These are phyloP conservation scores for Aspergillus sojae DNA, from an alignment of 2,329 filamentous ascomycete genomes.

Conservation along the genomic window DNA sequence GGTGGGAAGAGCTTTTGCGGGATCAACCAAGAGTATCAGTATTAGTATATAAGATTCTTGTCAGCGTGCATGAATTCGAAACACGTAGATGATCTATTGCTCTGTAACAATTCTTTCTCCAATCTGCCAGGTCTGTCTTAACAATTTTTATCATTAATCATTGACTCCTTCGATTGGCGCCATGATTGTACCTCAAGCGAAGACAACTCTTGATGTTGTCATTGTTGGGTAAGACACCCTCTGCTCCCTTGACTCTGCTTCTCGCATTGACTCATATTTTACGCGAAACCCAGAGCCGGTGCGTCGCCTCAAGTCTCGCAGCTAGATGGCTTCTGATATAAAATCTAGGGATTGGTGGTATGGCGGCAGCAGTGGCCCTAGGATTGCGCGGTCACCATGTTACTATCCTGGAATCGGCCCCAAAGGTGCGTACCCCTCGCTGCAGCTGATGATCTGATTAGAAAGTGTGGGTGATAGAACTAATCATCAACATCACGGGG, in stretches of 20 bases:
- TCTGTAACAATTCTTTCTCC: background rate
- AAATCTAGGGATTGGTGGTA: background rate
- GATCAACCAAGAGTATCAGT: background rate
- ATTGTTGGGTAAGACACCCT: background rate
- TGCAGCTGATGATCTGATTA: background rate
- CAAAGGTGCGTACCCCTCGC: background rate
- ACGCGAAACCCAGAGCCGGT: background rate
- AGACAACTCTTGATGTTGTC: background rate
- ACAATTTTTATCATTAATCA: background rate
- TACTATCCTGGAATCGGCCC: background rate
- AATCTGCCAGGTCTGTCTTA: background rate
- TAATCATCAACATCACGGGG: background rate
- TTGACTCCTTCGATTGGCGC: background rate
- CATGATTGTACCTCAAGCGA: background rate
- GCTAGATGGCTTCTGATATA: background rate
- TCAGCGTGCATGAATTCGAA: background rate
- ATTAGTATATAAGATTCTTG: background rate
- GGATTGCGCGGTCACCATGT: background rate
- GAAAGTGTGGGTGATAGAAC: background rate
- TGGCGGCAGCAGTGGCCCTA: background rate
- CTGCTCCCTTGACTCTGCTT: background rate
- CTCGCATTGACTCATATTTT: background rate
- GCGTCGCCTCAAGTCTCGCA: background rate
- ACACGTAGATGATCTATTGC: background rate
- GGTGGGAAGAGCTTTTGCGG: background rate